Percentiles rank a stretch among this genome's conserved stretches.
phyloP scores from a whole-genome alignment of 805 yeast species.

The Schwanniomyces vanrijiae region DNA sequence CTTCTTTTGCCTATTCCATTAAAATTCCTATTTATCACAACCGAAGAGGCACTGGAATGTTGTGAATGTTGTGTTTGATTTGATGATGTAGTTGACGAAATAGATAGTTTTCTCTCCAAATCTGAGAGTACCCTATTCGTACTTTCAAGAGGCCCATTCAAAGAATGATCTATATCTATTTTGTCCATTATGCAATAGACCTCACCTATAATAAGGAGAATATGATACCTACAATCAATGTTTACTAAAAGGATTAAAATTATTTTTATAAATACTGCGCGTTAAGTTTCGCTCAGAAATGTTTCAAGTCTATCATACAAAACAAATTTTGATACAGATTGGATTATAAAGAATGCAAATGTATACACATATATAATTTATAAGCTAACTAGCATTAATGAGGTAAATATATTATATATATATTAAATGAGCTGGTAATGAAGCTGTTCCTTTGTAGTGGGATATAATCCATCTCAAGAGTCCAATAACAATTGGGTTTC shows the following conservation, averaged over 20 bases:
- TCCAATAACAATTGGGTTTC: conserved; percentile 10
- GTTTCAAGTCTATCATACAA: neutral
- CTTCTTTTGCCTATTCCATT: conserved; percentile 24
- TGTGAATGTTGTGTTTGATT: conserved; percentile 17
- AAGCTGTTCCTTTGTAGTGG: neutral
- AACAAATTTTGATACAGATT: neutral
- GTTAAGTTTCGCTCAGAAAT: neutral
- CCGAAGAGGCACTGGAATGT: conserved; percentile 18
- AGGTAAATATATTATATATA: neutral
- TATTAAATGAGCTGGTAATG: neutral
- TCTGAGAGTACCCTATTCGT: conserved; percentile 1
- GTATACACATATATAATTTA: neutral
- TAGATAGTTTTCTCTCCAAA: conserved; percentile 32
- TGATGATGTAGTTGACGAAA: conserved; percentile 26
- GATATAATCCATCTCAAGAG: neutral
- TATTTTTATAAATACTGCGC: neutral
- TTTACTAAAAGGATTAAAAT: neutral
- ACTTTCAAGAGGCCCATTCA: conserved; percentile 1
- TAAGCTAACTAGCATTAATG: neutral
- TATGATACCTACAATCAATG: neutral
- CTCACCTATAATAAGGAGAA: neutral
- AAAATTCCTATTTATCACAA: conserved; percentile 15
- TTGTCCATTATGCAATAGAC: neutral
- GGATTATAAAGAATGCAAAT: neutral
- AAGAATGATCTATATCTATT: neutral